Evolutionary conservation across 345 rosid genomes (phyloP).

Genomic region (Psidium friedrichsthalianum): DNA sequence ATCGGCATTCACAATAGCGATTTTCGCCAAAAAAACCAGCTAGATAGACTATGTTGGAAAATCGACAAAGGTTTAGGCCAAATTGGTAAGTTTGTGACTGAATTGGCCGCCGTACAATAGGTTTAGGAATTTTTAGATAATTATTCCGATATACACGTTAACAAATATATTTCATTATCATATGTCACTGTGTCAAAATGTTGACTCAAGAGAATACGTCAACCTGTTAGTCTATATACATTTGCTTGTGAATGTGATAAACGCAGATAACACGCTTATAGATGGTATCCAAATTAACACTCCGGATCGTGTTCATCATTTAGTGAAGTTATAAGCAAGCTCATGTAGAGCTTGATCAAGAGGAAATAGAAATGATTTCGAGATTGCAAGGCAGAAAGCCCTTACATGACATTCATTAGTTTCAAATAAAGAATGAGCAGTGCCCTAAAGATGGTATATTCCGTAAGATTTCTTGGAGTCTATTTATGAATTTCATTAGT

Average conservation of each 20-base stretch:
- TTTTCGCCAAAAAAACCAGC: not conserved
- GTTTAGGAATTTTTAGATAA: not conserved
- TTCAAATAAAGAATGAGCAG: no score
- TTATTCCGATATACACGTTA: not conserved
- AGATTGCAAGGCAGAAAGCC: no score
- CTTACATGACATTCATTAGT: no score
- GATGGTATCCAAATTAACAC: not conserved
- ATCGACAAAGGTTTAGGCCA: not conserved
- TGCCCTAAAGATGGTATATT: no score
- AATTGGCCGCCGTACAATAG: not conserved
- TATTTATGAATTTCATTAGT: rapidly evolving
- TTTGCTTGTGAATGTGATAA: not conserved
- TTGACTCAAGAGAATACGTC: rapidly evolving
- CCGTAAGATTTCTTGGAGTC: not conserved
- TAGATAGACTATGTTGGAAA: not conserved
- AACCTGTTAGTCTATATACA: not conserved
- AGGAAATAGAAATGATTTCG: no score
- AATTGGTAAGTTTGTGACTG: not conserved
- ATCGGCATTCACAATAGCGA: not conserved
- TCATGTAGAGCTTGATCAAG: not conserved
- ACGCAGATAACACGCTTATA: not conserved
- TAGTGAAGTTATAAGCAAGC: not conserved
- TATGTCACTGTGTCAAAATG: no score
- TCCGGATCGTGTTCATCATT: not conserved
- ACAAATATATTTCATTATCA: no score